Evolutionary conservation across 495 filamentous ascomycete species (phyloP).

Genomic region (Coniosporium apollinis): DNA sequence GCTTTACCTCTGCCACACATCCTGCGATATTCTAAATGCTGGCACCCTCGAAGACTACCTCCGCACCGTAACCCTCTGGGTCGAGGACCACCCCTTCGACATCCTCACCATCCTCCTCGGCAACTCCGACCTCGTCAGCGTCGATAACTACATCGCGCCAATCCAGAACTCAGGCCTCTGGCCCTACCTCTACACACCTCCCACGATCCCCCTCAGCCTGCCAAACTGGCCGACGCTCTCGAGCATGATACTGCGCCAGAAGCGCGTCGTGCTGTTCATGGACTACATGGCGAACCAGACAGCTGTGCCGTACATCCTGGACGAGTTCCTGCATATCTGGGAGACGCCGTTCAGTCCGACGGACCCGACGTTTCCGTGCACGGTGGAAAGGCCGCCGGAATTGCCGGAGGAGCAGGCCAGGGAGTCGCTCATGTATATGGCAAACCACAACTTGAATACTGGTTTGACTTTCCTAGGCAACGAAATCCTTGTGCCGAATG

Average conservation of each 20-base stretch:
- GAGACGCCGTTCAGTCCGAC: slow-evolving; percentile 52
- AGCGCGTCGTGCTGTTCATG: slow-evolving; percentile 48
- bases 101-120: slow-evolving; percentile 81
- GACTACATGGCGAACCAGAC: slow-evolving; percentile 78
- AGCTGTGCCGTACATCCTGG: slow-evolving; percentile 48
- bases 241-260: slow-evolving; percentile 54
- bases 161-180: slow-evolving; percentile 52
- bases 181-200: slow-evolving; percentile 53
- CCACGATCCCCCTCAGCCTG: slow-evolving; percentile 48
- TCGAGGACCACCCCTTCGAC: slow-evolving; percentile 63
- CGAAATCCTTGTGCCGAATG: slow-evolving; percentile 60
- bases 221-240: slow-evolving; percentile 74
- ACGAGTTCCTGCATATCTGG: slow-evolving; percentile 50
- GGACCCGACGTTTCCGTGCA: slow-evolving; percentile 40
- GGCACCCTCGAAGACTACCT: slow-evolving; percentile 67
- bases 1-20: slow-evolving; percentile 54
- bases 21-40: slow-evolving; percentile 61
- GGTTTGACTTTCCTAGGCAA: slow-evolving; percentile 44
- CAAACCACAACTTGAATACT: slow-evolving; percentile 82
- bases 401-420: slow-evolving; percentile 33
- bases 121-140: slow-evolving; percentile 54
- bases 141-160: slow-evolving; percentile 39
- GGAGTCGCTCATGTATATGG: slow-evolving; percentile 55
- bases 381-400: slow-evolving; percentile 40
- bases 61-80: slow-evolving; percentile 50